phyloP scores from a whole-genome alignment of 495 filamentous ascomycete species.

The Jackrogersella multiformis region DNA sequence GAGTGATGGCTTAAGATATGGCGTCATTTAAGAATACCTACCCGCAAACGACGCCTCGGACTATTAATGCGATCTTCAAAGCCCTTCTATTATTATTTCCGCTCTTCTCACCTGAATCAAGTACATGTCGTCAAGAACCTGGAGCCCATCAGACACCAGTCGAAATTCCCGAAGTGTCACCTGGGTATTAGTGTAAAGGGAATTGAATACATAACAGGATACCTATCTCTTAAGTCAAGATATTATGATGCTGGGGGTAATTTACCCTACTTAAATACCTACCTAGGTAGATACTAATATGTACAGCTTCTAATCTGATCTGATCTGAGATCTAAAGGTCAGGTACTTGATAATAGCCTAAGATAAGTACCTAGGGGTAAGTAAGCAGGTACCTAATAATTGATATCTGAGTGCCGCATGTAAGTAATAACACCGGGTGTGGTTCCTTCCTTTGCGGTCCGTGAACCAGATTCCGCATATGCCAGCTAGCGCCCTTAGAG shows the following conservation, averaged over 20 bases:
- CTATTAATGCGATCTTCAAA: background rate
- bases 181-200: conserved; percentile 8
- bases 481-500: conserved; percentile 13
- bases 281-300: background rate
- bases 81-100: background rate
- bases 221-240: too few relatives aligned
- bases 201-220: too few relatives aligned
- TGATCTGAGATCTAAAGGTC: conserved; percentile 39
- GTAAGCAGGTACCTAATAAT: conserved; percentile 35
- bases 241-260: conserved; percentile 24
- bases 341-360: conserved; percentile 14
- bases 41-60: background rate
- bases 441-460: conserved; percentile 21
- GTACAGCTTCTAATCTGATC: conserved; percentile 31
- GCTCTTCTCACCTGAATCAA: background rate
- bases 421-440: conserved; percentile 32
- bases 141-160: conserved; percentile 21
- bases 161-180: conserved; percentile 3
- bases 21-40: conserved; percentile 1
- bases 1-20: background rate
- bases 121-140: conserved; percentile 13
- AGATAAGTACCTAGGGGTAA: too few relatives aligned
- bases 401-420: conserved; percentile 32
- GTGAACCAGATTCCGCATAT: conserved; percentile 14
- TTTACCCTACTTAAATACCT: too few relatives aligned